Conservation (phyloP, 257 asterid species). For the Plectranthus barbatus region DNA sequence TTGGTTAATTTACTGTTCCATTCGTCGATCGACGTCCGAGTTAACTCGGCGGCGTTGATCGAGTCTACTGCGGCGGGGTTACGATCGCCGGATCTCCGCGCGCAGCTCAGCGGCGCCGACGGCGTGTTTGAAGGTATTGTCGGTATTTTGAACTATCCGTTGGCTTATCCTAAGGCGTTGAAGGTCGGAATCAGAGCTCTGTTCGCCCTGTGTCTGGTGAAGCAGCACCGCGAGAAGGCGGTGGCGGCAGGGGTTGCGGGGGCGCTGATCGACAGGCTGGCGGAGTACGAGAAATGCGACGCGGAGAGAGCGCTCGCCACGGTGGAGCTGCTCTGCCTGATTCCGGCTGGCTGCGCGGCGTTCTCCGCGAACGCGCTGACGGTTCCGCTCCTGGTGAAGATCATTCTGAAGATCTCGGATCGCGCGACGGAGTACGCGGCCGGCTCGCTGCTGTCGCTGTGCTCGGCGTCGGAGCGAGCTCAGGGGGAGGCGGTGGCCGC, state of each 20-base stretch:
- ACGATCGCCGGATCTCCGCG: conserved; percentile 72
- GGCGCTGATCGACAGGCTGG: conserved; percentile 48
- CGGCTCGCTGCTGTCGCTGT: conserved; percentile 75
- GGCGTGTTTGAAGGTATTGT: conserved; percentile 72
- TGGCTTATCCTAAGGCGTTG: conserved; percentile 60
- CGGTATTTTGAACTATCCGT: conserved; percentile 55
- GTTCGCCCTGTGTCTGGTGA: conserved; percentile 77
- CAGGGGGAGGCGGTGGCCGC: conserved; percentile 67
- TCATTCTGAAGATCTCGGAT: conserved; percentile 63
- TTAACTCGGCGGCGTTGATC: conserved; percentile 82
- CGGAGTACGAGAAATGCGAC: conserved; percentile 80
- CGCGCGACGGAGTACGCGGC: conserved; percentile 97
- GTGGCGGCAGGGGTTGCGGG: conserved; percentile 78
- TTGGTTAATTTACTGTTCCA: conserved; percentile 69
- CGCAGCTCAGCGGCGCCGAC: conserved; percentile 48
- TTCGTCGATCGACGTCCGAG: conserved; percentile 73
- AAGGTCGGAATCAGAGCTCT: conserved; percentile 76
- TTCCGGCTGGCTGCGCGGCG: conserved; percentile 67
- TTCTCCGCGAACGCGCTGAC: conserved; percentile 72
- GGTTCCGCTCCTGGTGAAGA: conserved; percentile 72
- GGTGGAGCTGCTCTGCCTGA: conserved; percentile 84
- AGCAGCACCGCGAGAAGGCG: conserved; percentile 78
- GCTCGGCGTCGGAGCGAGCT: conserved; percentile 63
- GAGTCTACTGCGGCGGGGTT: conserved; percentile 60
- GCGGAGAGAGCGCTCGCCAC: conserved; percentile 95